These are phyloP conservation scores for Rosa hybrid DNA, from an alignment of 331 rosid genomes.

Conservation along the genomic window DNA sequence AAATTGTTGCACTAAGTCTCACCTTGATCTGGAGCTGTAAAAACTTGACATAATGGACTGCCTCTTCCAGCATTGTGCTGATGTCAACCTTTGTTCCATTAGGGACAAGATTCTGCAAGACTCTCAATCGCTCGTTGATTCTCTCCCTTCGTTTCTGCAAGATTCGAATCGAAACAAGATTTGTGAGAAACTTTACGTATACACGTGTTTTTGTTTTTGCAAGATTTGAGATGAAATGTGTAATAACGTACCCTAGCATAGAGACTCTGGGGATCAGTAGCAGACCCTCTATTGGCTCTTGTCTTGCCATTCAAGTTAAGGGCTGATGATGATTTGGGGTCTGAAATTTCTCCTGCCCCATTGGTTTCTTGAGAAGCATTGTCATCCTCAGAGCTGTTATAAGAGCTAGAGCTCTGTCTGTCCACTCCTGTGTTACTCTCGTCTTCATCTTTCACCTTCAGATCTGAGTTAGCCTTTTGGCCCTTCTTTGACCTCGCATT, in stretches of 20 bases:
- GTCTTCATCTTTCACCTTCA: conserved; percentile 42
- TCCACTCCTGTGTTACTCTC: conserved; percentile 34
- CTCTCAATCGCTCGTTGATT: conserved; percentile 75
- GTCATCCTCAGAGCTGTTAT: conserved; percentile 62
- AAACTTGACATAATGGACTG: conserved; percentile 86
- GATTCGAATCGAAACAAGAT: conserved; percentile 4
- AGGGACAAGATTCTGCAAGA: conserved; percentile 81
- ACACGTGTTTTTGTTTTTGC: neutral
- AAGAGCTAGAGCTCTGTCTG: conserved; percentile 53
- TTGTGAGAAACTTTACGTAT: neutral
- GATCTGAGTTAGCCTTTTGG: conserved; percentile 28
- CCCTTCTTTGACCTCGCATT: conserved; percentile 39
- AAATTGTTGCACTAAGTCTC: neutral
- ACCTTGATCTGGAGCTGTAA: conserved; percentile 96
- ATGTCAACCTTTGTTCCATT: conserved; percentile 97
- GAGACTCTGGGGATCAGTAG: conserved; percentile 95
- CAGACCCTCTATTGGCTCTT: conserved; percentile 89
- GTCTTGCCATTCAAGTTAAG: conserved; percentile 63
- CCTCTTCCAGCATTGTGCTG: conserved; percentile 99
- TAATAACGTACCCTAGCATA: conserved; percentile 74
- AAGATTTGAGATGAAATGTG: neutral
- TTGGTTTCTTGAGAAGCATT: conserved; percentile 54
- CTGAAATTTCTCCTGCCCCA: conserved; percentile 47
- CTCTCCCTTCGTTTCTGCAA: conserved; percentile 93
- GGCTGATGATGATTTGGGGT: conserved; percentile 30